Evolutionary conservation across 2,329 filamentous ascomycete species (phyloP).

Genomic region (Pestalotiopsis sp.): DNA sequence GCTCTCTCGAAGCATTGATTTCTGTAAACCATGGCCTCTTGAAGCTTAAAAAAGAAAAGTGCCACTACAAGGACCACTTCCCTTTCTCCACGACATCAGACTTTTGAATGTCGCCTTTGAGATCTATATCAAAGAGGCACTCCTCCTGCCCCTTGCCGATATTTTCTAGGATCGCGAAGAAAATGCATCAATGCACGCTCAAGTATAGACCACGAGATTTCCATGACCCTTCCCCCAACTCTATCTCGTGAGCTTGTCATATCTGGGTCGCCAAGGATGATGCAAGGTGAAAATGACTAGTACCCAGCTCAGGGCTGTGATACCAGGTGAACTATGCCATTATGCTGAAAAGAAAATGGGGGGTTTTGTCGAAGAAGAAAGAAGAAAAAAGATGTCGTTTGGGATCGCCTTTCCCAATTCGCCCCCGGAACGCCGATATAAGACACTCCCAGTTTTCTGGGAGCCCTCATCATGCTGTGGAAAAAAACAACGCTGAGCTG

Average conservation of each 20-base stretch:
- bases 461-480: background rate
- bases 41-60: no score
- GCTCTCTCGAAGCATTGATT: background rate
- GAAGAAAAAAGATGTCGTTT: background rate
- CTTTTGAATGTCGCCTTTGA: background rate
- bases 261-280: background rate
- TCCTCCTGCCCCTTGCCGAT: background rate
- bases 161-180: background rate
- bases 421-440: slow-evolving; percentile 2
- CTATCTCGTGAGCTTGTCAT: background rate
- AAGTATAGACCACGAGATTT: background rate
- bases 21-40: no score
- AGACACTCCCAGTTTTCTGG: background rate
- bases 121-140: background rate
- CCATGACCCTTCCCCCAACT: background rate
- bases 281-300: background rate
- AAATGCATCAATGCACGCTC: background rate
- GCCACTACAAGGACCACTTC: background rate
- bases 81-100: background rate
- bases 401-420: background rate
- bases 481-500: background rate
- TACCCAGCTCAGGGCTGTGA: background rate
- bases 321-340: background rate
- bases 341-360: background rate
- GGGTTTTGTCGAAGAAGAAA: background rate